Evolutionary conservation across 176 grass and related monocot genomes (phyloP), one percentile per base, ranked within the genome.

Genomic region (Pharus latifolius): DNA sequence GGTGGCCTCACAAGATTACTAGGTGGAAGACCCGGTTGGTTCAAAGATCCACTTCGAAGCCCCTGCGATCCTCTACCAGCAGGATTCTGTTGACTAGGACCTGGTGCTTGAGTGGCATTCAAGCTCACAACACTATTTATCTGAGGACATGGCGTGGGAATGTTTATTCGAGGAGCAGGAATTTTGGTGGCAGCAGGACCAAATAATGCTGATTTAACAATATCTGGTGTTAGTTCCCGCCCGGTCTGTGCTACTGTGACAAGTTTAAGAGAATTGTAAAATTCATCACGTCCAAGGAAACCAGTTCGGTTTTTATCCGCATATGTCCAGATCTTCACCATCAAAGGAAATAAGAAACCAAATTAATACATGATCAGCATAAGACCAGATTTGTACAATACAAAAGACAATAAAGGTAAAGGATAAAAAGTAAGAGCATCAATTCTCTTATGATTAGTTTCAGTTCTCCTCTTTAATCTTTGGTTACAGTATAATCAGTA

Each of bases 221-320:
- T 83, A 57, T 94, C 87, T n/a, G 87, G 87, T 37, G 87, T 94
- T 46, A 99, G 63, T 80, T 94, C 70, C 22, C 84, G 79, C 10
- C 90, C 90, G 29, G 79, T 88, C 75, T 99, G 95, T 15, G 87
- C 95, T 18, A 99, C 95, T 6, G 90, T 94, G 48, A 99, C 87
- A 50, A 99, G 84, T 52, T 84, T 89, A 48, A 99, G 82, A 2
- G 78, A 80, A 82, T 99, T 94, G 76, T 79, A 88, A 51, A 99
- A 99, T 53, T 99, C 95, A 64, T 92, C 87, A 7, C 90, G 87
- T 5, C 63, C 87, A 65, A 99, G 95, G 58, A 90, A 99, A 64
- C 95, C 87, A 59, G 87, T 90, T 43, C 76, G 81, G 1, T 76
- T 95, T 76, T 84, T 92, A 80, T 99, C 96, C 76, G 96, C 87